Evolutionary conservation across 371 early-diverging fungal species (phyloP), one percentile per base, ranked within the genome.

Genomic region (Syncephalis plumigaleata): DNA sequence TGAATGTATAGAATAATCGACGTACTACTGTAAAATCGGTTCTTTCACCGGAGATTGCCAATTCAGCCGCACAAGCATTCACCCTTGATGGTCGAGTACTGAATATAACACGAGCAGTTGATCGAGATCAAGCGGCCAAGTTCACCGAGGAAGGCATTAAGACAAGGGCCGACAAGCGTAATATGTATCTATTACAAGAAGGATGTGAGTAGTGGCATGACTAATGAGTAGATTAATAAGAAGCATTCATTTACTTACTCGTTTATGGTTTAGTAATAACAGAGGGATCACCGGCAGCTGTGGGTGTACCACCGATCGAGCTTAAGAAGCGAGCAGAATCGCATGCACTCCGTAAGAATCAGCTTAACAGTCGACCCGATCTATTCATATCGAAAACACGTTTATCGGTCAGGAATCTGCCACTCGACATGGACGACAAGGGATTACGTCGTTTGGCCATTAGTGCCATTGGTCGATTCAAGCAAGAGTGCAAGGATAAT

Each of bases 381-480:
- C 65, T 92, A 46, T 90, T 68, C 57, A 72, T 95, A 50, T 84
- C 85, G 56, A 81, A 77, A 53, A 87, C 88, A 1, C 77, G 96
- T 53, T 71, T 95, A 22, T 78, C 86, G 8, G 67, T 95, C 21
- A 75, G 94, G 47, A 87, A 86, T 57, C 54, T 95, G 42, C 84
- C 81, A 1, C 52, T 75, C 31, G 65, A 66, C 31, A 67, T 86
- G n/a, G 79, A 73, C 50, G 92, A 91, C 31, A 57, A 58, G 9
- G 71, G 66, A 3, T 60, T 91, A 42, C 75, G 72, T 46, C 60
- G 67, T 22, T 61, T 81, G 4, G 87, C 73, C 36, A 56, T 70
- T n/a, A 58, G 67, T 16, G 71, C 82, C 2, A 67, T 84, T 17
- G 52, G 65, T 44, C 74, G 80, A 47, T 91, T 91, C 61, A 87